Conservation (phyloP, 2,329 filamentous ascomycete genomes). For the Didymella arachidicola region DNA sequence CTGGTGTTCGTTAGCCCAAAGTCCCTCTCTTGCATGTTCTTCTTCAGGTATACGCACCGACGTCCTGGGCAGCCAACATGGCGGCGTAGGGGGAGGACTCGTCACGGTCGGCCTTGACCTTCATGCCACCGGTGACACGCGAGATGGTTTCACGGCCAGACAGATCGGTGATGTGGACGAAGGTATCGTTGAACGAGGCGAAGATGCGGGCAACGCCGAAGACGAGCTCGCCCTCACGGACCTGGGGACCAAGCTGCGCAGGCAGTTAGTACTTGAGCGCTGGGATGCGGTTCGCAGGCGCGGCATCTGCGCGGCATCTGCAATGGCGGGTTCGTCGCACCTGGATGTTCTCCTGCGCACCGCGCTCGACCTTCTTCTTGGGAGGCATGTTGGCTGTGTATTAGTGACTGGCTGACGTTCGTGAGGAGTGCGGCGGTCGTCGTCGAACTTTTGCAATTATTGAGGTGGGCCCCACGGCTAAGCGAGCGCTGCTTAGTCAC, state of each 20-base stretch:
- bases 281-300: not conserved
- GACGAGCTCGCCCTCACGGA: constrained; percentile 96
- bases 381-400: constrained; percentile 74
- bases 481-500: constrained; percentile 23
- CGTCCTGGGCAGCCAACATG: constrained; percentile 99
- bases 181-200: constrained; percentile 73
- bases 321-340: constrained; percentile 14
- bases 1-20: constrained; percentile 48
- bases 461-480: constrained; percentile 21
- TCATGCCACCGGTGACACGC: constrained; percentile 99
- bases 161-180: constrained; percentile 99
- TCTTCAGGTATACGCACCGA: constrained; percentile 41
- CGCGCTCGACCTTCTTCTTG: constrained; percentile 81
- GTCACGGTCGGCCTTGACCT: constrained; percentile 96
- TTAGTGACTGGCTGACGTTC: constrained; percentile 43
- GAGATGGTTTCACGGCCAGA: constrained; percentile 98
- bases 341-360: constrained; percentile 87
- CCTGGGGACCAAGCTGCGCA: constrained; percentile 81
- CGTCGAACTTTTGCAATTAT: constrained; percentile 31
- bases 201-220: constrained; percentile 99
- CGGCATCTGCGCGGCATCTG: not conserved
- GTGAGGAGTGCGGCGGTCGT: constrained; percentile 21
- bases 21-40: not conserved
- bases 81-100: constrained; percentile 99
- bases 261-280: constrained; percentile 7